Conservation (phyloP, 306 rosid genomes). For the Malus fusca region DNA sequence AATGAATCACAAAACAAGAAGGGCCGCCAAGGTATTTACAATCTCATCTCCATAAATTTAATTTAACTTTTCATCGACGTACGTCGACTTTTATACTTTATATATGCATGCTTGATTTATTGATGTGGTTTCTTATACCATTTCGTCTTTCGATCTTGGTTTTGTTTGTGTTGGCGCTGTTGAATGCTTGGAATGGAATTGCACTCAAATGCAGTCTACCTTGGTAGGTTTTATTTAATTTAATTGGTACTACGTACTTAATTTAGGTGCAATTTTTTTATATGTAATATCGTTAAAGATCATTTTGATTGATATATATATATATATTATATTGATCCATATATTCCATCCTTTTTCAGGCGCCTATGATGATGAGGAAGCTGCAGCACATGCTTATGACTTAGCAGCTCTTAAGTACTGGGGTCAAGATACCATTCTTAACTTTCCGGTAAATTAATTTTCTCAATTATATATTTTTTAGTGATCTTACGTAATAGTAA, state of each 20-base stretch:
- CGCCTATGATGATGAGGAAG: conserved; percentile 28
- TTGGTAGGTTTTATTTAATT: conserved; percentile 36
- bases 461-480: too few relatives aligned
- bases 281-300: too few relatives aligned
- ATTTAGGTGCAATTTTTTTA: too few relatives aligned
- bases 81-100: neutral
- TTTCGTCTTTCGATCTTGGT: neutral
- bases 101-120: neutral
- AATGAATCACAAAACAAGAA: conserved; percentile 77
- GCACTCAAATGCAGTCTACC: conserved; percentile 45
- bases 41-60: neutral
- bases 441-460: conserved; percentile 27
- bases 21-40: conserved; percentile 65
- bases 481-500: neutral
- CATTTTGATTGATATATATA: neutral
- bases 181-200: neutral
- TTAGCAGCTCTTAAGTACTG: conserved; percentile 34
- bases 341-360: conserved; percentile 8
- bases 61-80: neutral
- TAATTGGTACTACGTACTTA: neutral
- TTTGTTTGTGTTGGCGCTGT: neutral
- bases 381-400: conserved; percentile 33
- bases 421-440: conserved; percentile 36
- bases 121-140: neutral
- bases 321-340: neutral